Evolutionary conservation across 495 filamentous ascomycete genomes (phyloP).

Genomic region (Xylaria longipes): DNA sequence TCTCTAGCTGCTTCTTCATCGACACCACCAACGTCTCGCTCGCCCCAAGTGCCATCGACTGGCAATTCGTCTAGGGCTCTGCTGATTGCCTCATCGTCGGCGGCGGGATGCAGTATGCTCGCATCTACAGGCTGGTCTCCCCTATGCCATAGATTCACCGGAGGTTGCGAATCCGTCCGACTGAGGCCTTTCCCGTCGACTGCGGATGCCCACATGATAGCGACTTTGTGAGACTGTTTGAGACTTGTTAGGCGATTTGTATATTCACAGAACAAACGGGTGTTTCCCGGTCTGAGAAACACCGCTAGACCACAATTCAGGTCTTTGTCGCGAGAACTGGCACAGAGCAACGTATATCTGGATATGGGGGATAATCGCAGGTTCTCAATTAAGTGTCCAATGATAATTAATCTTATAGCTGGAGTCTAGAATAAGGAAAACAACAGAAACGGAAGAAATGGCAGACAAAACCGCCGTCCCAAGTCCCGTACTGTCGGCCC

Average conservation of each 20-base stretch:
- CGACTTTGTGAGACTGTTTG: background rate
- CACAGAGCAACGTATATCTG: background rate
- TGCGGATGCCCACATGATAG: conserved; percentile 34
- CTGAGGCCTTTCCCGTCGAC: conserved; percentile 30
- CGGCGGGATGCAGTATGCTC: conserved; percentile 15
- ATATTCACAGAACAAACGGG: background rate
- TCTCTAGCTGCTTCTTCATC: conserved; percentile 69
- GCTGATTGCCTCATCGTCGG: background rate
- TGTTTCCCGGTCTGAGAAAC: background rate
- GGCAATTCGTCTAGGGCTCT: conserved; percentile 9
- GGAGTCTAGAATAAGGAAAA: background rate
- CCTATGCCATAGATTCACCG: conserved; percentile 37
- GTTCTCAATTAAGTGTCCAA: background rate
- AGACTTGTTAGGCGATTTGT: background rate
- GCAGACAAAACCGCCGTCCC: background rate
- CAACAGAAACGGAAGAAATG: background rate
- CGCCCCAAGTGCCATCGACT: conserved; percentile 74
- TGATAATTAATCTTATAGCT: background rate
- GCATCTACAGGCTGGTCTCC: conserved; percentile 23
- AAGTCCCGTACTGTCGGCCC: too few relatives aligned
- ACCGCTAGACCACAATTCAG: background rate
- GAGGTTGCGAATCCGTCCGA: conserved; percentile 29
- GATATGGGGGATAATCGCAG: background rate
- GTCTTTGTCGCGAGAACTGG: background rate
- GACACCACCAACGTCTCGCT: conserved; percentile 69